Evolutionary conservation across 148 eudicot genomes (phyloP), one percentile per base, ranked within the genome.

Genomic region (Arbutus unedo): DNA sequence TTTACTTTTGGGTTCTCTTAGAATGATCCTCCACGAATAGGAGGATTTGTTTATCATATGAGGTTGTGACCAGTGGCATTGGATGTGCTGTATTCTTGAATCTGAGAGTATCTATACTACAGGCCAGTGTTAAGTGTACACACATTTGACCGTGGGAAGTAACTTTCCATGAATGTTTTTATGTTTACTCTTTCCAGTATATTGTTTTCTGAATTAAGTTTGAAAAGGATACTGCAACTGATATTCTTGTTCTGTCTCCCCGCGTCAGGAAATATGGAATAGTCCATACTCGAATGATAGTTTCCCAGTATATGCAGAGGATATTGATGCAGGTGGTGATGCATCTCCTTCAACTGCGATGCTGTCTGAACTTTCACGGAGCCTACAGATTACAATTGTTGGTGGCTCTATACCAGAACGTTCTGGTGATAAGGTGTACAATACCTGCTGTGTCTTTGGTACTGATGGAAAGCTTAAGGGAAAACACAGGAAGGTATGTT

Each of bases 391-490:
- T 87, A 94, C 96, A 25, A 87, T 94, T 74, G 85, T 97, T 85
- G 99, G 99, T 80, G 99, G 99, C 48, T 97, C 99, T 83, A 93
- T 97, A 79, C 99, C 98, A 10, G 99, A 97, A 87, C 91, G 94
- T 44, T 83, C 78, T 85, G 98, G 93, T 54, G 96, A 91, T 84
- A 87, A 71, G 66, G 64, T 97, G 89, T 94, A 97, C 72, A 97
- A 97, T 60, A 90, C 98, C 5, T 97, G 98, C 25, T 97, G 99
- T 81, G 90, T 93, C 76, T 97, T 90, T 84, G 96, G 85, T 75
- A 87, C 91, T 43, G 95, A 93, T 48, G 99, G 99, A 79, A 87
- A 89, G 85, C 87, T 97, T 64, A 87, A 85, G 79, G 98, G 91
- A 53, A 97, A 94, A 86, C 98, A 96, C 87, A 87, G 98, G 84